Conservation (phyloP, 164 flowering plant species). For the Nymphaea colorata region DNA sequence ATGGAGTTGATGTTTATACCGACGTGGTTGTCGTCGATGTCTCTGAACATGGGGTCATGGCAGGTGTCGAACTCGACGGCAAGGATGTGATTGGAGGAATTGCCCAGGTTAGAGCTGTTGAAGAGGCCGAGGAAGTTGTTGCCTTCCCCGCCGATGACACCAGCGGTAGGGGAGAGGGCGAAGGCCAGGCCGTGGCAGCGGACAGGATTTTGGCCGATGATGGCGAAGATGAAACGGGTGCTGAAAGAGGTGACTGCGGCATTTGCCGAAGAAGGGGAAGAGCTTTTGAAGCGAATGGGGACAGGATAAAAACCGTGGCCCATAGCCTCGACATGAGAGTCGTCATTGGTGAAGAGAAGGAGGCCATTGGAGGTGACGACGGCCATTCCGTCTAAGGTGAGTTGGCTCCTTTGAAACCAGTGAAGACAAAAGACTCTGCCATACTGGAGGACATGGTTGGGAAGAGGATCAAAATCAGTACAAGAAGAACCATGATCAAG, state of each 20-base stretch:
- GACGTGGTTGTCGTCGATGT: conserved; percentile 8
- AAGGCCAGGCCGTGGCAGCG: conserved; percentile 11
- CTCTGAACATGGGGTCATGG: conserved; percentile 5
- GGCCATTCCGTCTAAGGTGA: conserved; percentile 4
- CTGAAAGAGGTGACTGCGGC: conserved; percentile 13
- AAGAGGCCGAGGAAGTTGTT: conserved; percentile 9
- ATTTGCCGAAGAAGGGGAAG: not conserved
- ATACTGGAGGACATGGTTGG: not conserved
- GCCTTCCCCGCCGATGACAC: conserved; percentile 2
- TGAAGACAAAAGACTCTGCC: not conserved
- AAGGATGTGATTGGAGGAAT: conserved; percentile 6
- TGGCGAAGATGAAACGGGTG: conserved; percentile 20
- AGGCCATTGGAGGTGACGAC: conserved; percentile 6
- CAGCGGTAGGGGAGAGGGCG: conserved; percentile 11
- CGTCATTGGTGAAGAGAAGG: conserved; percentile 4
- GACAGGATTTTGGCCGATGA: conserved; percentile 1
- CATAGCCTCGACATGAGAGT: not conserved
- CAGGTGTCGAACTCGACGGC: conserved; percentile 11
- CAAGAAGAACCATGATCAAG: not conserved
- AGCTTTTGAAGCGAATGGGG: conserved; percentile 10
- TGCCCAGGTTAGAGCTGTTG: conserved; percentile 5
- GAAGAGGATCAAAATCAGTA: not conserved
- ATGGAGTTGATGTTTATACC: conserved; percentile 4
- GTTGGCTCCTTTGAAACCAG: conserved; percentile 2
- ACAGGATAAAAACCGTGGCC: conserved; percentile 8